Evolutionary conservation across 2,329 filamentous ascomycete genomes (phyloP), one percentile per base, ranked within the genome.

Genomic region (Graphiopsis chlorocephala): DNA sequence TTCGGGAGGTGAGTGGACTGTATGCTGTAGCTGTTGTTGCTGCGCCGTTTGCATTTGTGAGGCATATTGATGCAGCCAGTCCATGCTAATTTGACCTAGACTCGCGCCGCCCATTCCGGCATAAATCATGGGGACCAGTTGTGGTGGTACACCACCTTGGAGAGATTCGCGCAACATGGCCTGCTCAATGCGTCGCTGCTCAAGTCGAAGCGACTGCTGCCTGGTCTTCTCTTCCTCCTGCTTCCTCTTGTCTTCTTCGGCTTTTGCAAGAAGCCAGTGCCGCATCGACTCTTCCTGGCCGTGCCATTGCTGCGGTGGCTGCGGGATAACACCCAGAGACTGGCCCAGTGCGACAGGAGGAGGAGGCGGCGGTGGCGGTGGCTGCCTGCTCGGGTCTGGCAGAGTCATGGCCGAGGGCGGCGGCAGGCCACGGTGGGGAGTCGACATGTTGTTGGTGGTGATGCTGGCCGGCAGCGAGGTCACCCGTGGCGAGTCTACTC

Each of bases 211-310:
- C 20, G 75, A 76, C 70, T 84, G 82, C 71, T 85, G 83, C 66
- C 79, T 78, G 57, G 82, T 84, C 74, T 78, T 81, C 68, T 84
- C 82, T 71, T 84, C 82, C 72, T 84, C 83, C 74, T 84, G 81
- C 74, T 80, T 82, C 65, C 81, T 77, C 73, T 78, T 81, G 66
- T 84, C 82, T 72, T 84, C 83, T 68, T 81, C 79, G 17, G 81
- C 78, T 72, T 83, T 84, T 23, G 81, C 80, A 12, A 76, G 73
- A 25, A 84, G 74, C 81, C 82, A 84, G 63, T 80, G 81, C 66
- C 81, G 80, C 78, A 82, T 83, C 23, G 79, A 79, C 60, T 84
- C 82, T 68, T 84, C 82, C 48, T 82, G 77, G 61, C 78, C 77
- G 72, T 81, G 80, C 79, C 79, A 82, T 72, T 80, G 78, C 35